Evolutionary conservation across 805 yeast genomes (phyloP).

Genomic region (Ogataea ganodermae): DNA sequence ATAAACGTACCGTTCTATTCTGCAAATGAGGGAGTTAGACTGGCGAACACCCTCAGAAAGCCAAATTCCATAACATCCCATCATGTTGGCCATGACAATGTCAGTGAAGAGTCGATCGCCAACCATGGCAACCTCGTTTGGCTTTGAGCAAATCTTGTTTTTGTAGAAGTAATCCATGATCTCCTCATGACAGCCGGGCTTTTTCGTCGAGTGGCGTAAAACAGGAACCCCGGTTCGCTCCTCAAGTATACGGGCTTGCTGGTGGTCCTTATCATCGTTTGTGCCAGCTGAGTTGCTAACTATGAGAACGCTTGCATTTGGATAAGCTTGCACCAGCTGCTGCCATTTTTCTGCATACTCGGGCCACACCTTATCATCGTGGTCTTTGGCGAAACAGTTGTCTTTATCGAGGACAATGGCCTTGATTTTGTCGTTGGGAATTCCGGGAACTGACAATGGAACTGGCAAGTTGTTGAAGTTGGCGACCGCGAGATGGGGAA

Average conservation of each 20-base stretch:
- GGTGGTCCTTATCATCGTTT: slow-evolving; percentile 60
- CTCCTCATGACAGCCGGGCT: slow-evolving; percentile 78
- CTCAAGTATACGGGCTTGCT: slow-evolving; percentile 66
- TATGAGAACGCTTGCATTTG: slow-evolving; percentile 64
- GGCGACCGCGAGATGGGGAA: slow-evolving; percentile 71
- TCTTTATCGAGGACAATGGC: slow-evolving; percentile 92
- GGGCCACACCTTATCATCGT: slow-evolving; percentile 78
- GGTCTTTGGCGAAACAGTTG: slow-evolving; percentile 88
- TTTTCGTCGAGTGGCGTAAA: slow-evolving; percentile 69
- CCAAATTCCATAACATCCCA: slow-evolving; percentile 90
- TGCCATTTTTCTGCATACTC: slow-evolving; percentile 62
- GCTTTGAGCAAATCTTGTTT: slow-evolving; percentile 45
- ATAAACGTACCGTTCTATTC: slow-evolving; percentile 48
- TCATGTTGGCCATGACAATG: slow-evolving; percentile 87
- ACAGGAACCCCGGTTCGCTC: slow-evolving; percentile 66
- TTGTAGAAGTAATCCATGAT: slow-evolving; percentile 58
- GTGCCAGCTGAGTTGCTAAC: slow-evolving; percentile 96
- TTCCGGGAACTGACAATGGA: slow-evolving; percentile 26
- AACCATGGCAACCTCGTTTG: slow-evolving; percentile 75
- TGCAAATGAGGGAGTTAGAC: slow-evolving; percentile 52
- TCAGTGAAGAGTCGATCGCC: slow-evolving; percentile 95
- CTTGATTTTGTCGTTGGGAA: slow-evolving; percentile 44
- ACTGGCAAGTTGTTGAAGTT: slow-evolving; percentile 34
- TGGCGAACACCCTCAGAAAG: slow-evolving; percentile 70
- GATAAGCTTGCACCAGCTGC: slow-evolving; percentile 54